Conservation (phyloP, 2,329 filamentous ascomycete genomes). For the Colletotrichum paranaense region DNA sequence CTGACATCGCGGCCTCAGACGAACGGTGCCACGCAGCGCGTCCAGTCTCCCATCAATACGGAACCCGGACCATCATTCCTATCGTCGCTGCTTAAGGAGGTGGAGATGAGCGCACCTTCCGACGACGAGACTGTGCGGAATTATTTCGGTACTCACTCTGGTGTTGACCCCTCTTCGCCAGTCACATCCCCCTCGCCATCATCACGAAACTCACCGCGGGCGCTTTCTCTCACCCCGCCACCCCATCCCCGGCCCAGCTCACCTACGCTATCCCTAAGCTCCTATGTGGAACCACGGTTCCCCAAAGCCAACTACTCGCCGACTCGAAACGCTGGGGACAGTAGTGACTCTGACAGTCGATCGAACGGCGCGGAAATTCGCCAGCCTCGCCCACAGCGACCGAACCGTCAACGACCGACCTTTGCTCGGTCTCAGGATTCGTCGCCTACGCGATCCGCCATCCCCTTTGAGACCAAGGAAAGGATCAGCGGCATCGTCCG, state of each 20-base stretch:
- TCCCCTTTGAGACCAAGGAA: conserved; percentile 87
- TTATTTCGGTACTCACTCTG: conserved; percentile 47
- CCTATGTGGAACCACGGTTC: conserved; percentile 78
- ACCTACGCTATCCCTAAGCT: conserved; percentile 74
- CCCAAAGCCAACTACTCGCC: conserved; percentile 82
- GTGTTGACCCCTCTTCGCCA: conserved; percentile 66
- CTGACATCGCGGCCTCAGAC: conserved; percentile 35
- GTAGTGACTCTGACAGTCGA: conserved; percentile 57
- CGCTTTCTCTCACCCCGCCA: conserved; percentile 76
- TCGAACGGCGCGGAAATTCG: conserved; percentile 57
- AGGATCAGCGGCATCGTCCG: conserved; percentile 92
- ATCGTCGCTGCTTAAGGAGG: conserved; percentile 87
- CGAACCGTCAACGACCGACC: conserved; percentile 51
- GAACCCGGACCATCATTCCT: conserved; percentile 80
- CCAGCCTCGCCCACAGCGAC: conserved; percentile 63
- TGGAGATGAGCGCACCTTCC: conserved; percentile 73
- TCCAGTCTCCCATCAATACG: conserved; percentile 36
- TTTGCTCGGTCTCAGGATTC: conserved; percentile 66
- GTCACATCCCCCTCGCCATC: conserved; percentile 73
- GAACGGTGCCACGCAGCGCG: conserved; percentile 20
- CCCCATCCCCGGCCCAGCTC: conserved; percentile 74
- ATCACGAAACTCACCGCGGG: conserved; percentile 74
- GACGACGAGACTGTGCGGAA: conserved; percentile 65
- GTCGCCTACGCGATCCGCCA: conserved; percentile 72
- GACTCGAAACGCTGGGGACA: conserved; percentile 57